These are phyloP conservation scores for Harringtonia lauricola DNA, from an alignment of 2,329 filamentous ascomycete species.

Conservation along the genomic window DNA sequence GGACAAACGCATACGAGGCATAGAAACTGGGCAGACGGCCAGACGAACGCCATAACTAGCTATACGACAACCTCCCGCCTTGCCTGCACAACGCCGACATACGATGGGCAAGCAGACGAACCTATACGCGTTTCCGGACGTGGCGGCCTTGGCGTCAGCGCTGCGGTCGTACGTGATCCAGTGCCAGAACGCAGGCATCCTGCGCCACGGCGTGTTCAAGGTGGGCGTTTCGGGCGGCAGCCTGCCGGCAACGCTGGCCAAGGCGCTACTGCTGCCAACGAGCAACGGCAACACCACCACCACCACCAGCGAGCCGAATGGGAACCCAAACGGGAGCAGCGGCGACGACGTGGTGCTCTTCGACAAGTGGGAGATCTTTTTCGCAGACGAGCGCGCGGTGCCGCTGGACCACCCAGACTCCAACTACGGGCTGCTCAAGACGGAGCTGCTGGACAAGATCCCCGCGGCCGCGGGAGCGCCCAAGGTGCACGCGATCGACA, in stretches of 20 bases:
- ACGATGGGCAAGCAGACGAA: conserved; percentile 50
- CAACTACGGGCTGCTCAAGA: conserved; percentile 83
- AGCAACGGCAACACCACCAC: not conserved
- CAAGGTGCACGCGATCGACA: conserved; percentile 69
- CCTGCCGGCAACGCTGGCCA: conserved; percentile 75
- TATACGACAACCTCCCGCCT: too few relatives aligned
- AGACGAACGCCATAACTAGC: too few relatives aligned
- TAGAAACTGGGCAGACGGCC: too few relatives aligned
- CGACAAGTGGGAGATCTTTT: conserved; percentile 93
- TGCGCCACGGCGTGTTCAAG: conserved; percentile 77
- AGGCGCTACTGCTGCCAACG: conserved; percentile 59
- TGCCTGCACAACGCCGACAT: too few relatives aligned
- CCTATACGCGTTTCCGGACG: conserved; percentile 70
- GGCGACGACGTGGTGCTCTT: conserved; percentile 60
- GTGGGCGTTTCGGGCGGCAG: conserved; percentile 90
- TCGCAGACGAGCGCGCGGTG: conserved; percentile 92
- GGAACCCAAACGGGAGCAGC: conserved; percentile 6
- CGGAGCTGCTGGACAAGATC: conserved; percentile 81
- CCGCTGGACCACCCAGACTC: conserved; percentile 86
- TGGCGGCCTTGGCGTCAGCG: conserved; percentile 59
- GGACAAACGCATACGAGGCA: too few relatives aligned
- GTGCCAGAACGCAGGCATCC: conserved; percentile 67
- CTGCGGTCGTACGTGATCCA: conserved; percentile 76
- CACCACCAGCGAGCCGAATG: not conserved
- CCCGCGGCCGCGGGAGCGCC: conserved; percentile 56